Evolutionary conservation across 2,329 filamentous ascomycete species (phyloP).

Genomic region (Sporothrix luriei): DNA sequence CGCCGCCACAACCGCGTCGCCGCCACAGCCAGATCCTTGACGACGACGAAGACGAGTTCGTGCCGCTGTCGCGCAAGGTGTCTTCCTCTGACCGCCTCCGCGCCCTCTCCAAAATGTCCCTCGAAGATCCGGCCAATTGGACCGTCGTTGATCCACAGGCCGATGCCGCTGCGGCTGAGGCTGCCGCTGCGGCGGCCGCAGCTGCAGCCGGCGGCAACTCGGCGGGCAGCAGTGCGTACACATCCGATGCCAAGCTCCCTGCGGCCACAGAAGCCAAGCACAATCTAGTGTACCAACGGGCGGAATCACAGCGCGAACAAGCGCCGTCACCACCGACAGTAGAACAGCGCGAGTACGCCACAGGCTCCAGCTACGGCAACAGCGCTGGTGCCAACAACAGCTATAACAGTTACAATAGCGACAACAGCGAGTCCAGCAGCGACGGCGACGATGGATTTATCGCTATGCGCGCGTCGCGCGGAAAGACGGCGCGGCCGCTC

Average conservation of each 20-base stretch:
- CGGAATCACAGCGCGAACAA: neutral
- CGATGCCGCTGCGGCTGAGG: conserved; percentile 14
- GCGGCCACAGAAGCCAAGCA: neutral
- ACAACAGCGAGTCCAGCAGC: conserved; percentile 23
- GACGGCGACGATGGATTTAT: conserved; percentile 35
- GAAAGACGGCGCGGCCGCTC: neutral
- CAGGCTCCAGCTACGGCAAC: neutral
- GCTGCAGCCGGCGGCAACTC: neutral
- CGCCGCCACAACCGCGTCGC: conserved; percentile 30
- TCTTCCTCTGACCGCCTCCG: conserved; percentile 46
- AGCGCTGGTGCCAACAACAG: conserved; percentile 1
- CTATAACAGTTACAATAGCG: neutral
- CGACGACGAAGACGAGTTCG: conserved; percentile 42
- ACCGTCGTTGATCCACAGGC: conserved; percentile 42
- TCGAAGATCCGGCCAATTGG: conserved; percentile 44
- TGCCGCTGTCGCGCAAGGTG: conserved; percentile 43
- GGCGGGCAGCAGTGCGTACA: neutral
- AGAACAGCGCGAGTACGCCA: conserved; percentile 25
- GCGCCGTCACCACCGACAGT: conserved; percentile 2
- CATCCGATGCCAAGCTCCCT: neutral
- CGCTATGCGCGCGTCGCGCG: conserved; percentile 33
- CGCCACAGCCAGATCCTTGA: conserved; percentile 40
- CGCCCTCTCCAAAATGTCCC: conserved; percentile 43
- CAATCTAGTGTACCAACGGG: neutral
- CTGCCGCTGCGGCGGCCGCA: neutral